phyloP scores from a whole-genome alignment of 257 asterid genomes.

The Solanum sejunctum region DNA sequence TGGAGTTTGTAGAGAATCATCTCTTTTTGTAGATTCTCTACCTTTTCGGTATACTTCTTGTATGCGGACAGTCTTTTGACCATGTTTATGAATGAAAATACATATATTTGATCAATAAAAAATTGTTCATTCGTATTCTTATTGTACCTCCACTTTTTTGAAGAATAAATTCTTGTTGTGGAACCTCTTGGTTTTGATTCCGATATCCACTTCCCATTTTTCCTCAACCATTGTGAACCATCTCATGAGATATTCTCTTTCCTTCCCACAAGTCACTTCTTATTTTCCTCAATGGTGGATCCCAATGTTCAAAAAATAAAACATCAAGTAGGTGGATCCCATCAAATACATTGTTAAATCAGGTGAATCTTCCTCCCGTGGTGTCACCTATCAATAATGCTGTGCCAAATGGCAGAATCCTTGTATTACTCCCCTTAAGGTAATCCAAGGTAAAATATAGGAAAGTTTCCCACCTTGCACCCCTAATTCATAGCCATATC shows the following conservation, averaged over 20 bases:
- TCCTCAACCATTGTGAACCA: background rate
- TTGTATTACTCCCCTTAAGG: background rate
- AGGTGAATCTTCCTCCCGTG: background rate
- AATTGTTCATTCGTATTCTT: background rate
- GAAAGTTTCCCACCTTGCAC: background rate
- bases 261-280: background rate
- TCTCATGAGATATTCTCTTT: background rate
- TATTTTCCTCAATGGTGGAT: background rate
- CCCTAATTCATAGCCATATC: background rate
- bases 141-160: background rate
- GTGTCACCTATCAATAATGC: background rate
- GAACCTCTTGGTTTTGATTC: background rate
- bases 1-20: too few species aligned
- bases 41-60: too few species aligned
- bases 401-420: background rate
- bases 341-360: background rate
- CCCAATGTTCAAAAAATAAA: background rate
- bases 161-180: background rate
- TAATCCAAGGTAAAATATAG: background rate
- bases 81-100: too few species aligned
- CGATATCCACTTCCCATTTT: background rate
- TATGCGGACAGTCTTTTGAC: too few species aligned
- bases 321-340: background rate
- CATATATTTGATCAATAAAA: too few species aligned
- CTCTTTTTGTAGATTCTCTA: too few species aligned